Percentiles rank a stretch among this genome's conserved stretches.
phyloP scores from a whole-genome alignment of 768 basidiomycete genomes.

The Solioccasus polychromus region DNA sequence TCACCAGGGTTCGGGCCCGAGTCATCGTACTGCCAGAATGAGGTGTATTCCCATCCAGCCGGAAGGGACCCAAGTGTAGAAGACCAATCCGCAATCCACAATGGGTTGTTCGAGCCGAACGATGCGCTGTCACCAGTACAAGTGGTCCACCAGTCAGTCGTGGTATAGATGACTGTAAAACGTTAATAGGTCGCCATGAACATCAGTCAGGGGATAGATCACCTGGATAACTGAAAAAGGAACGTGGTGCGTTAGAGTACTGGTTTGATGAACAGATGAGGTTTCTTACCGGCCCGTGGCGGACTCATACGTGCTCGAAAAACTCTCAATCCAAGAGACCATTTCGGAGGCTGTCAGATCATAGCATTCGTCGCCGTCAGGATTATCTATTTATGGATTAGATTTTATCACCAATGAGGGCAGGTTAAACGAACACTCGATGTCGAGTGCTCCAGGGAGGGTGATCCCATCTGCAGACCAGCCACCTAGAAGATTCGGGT shows the following conservation, averaged over 20 bases:
- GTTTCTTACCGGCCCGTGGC: no score
- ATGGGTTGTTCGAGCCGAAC: slow-evolving; percentile 50
- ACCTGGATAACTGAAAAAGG: slow-evolving; percentile 40
- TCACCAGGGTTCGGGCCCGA: slow-evolving; percentile 57
- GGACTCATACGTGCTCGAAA: no score
- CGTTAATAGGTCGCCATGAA: not conserved
- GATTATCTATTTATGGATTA: no score
- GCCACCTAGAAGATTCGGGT: slow-evolving; percentile 37
- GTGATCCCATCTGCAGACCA: slow-evolving; percentile 57
- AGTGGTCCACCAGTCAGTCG: slow-evolving; percentile 64
- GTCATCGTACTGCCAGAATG: slow-evolving; percentile 63
- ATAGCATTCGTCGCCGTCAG: no score
- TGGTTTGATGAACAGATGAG: no score
- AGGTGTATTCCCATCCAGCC: slow-evolving; percentile 53
- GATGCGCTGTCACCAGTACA: slow-evolving; percentile 59
- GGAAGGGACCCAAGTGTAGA: slow-evolving; percentile 52
- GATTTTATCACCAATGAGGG: no score
- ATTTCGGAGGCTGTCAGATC: no score
- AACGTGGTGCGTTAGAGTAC: no score
- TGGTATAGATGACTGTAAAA: slow-evolving; percentile 54
- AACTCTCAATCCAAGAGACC: no score
- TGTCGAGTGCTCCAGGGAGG: slow-evolving; percentile 62
- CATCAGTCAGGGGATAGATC: slow-evolving; percentile 5
- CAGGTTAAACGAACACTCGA: no score
- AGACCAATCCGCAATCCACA: slow-evolving; percentile 59